Evolutionary conservation across 192 early-diverging fungal species (phyloP).

Genomic region (Spinellus fusiger): DNA sequence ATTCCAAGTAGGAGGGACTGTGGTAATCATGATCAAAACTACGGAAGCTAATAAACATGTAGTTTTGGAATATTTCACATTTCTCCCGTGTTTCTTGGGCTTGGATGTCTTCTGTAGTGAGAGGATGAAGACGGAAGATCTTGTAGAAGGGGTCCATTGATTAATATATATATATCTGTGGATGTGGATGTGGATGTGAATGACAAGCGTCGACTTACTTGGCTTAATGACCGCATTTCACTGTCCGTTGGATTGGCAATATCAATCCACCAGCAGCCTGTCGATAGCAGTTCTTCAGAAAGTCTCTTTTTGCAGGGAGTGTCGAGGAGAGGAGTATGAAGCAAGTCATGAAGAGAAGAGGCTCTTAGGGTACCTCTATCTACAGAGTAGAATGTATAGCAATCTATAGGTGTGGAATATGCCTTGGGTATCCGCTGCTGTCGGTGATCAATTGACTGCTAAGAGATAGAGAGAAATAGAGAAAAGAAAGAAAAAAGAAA

Average conservation of each 20-base stretch:
- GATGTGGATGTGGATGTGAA: neutral
- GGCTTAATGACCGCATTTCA: conserved; percentile 55
- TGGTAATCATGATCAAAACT: conserved; percentile 65
- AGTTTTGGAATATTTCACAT: conserved; percentile 81
- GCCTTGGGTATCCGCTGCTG: neutral
- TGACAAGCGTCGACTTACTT: conserved; percentile 24
- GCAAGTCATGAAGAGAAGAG: conserved; percentile 44
- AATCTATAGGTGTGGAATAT: neutral
- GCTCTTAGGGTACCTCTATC: conserved; percentile 51
- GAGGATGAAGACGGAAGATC: conserved; percentile 69
- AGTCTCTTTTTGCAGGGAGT: conserved; percentile 18
- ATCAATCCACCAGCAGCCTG: conserved; percentile 64
- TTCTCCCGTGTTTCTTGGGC: conserved; percentile 89
- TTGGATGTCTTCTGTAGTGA: conserved; percentile 86
- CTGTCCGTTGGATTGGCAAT: conserved; percentile 42
- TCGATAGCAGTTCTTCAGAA: conserved; percentile 28
- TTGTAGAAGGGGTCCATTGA: conserved; percentile 11
- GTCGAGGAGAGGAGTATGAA: conserved; percentile 11
- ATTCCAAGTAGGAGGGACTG: conserved; percentile 57
- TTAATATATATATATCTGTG: neutral
- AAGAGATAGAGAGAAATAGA: too few species aligned
- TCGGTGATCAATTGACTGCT: too few species aligned
- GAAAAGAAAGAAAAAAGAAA: too few species aligned
- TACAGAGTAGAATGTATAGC: conserved; percentile 63
- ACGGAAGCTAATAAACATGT: conserved; percentile 91